Base-by-base conservation (phyloP, 1,284 basidiomycete genomes). In the Exobasidium cylindrosporum region DNA sequence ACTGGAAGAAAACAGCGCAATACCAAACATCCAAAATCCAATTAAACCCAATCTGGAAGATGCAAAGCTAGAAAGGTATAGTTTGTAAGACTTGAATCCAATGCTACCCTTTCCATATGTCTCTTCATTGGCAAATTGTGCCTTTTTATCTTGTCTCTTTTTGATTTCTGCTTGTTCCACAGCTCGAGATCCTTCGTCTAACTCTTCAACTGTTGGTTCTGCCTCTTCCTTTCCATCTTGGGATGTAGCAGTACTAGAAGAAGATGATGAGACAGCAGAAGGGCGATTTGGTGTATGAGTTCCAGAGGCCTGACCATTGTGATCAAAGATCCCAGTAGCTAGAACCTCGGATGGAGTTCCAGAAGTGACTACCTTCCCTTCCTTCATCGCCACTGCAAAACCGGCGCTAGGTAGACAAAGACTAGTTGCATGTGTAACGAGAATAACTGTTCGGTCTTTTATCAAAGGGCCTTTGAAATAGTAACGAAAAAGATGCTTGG, bases 371-470 rank as follows among this genome's bases (percentile, higher is more conserved):
- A 90, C 86, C 10, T 86, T 83, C 2, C 88, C 89, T 68, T 89
- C 87, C 3, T 89, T 82, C 86, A 90, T 87, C 17, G 87, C 85
- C 4, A 90, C 84, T 23, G 89, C 82, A 70, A 89, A 89, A 62
- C 86, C 77, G 0, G 88, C 84, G 0, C 85, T 86, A 0, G 88
- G 87, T 23, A 89, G 83, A 21, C 89, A 87, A 1, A 90, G 83
- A 60, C 88, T 86, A 66, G 92, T 87, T 71, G 93, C 90, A 78
- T 95, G 92, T 0, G 91, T 92, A 40, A 94, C 90, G 3, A 95
- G 21, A 60, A 94, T 85, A 54, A 89, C 86, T 0, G 89, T 89
- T 14, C 89, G 84, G 59, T 87, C 83, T 1, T 82, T 84, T 24
- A 89, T 75, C 10, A 90, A 82, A 10, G 87, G 86, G 0, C 88